Conservation (phyloP, 805 yeast genomes). For the Metschnikowia anglica region DNA sequence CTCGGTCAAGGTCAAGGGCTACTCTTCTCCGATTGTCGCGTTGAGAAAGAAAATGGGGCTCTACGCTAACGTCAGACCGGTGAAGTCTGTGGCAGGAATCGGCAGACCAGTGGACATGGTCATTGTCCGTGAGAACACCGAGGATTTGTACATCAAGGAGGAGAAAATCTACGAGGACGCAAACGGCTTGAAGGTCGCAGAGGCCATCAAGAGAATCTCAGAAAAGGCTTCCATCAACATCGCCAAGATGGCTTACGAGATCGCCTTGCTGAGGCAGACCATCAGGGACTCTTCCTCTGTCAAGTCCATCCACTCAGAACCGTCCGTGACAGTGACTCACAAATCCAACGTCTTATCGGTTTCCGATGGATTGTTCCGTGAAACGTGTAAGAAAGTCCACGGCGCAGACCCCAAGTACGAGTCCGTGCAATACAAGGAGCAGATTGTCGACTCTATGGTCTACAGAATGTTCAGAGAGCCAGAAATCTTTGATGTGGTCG, state of each 20-base stretch:
- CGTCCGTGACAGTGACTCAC: conserved; percentile 88
- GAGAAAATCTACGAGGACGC: conserved; percentile 71
- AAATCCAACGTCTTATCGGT: conserved; percentile 92
- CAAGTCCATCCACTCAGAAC: conserved; percentile 40
- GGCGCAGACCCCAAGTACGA: conserved; percentile 59
- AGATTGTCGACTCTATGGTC: conserved; percentile 98
- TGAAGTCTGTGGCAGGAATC: conserved; percentile 82
- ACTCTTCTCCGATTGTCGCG: conserved; percentile 99
- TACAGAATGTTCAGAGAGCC: conserved; percentile 99
- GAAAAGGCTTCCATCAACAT: conserved; percentile 84
- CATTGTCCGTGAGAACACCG: conserved; percentile 97
- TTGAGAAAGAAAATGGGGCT: conserved; percentile 91
- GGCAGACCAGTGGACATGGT: conserved; percentile 95
- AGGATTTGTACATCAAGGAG: conserved; percentile 94
- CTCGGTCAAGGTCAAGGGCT: conserved; percentile 88
- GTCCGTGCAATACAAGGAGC: conserved; percentile 76
- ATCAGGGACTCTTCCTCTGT: conserved; percentile 60
- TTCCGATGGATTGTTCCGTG: conserved; percentile 95
- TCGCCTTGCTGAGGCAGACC: conserved; percentile 86
- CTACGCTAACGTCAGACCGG: conserved; percentile 97
- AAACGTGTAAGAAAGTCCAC: conserved; percentile 66
- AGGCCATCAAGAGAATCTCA: conserved; percentile 94
- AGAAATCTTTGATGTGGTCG: conserved; percentile 93
- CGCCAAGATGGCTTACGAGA: conserved; percentile 87
- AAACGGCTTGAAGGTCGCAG: conserved; percentile 90